Percentiles rank a stretch among this genome's conserved stretches.
phyloP scores from a whole-genome alignment of 805 yeast genomes.

The Starmera amethionina region DNA sequence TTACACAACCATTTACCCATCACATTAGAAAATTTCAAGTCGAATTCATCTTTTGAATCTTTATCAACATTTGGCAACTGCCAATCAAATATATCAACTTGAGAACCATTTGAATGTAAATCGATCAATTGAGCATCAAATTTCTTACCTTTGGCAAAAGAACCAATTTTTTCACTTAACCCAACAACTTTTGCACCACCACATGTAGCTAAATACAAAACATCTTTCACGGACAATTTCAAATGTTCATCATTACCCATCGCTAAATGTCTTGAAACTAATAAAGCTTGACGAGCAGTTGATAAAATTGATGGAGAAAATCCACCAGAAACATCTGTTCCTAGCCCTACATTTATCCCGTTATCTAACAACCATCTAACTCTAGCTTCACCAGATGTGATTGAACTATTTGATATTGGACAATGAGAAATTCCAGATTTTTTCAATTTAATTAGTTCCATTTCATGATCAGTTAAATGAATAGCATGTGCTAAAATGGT shows the following conservation, averaged over 20 bases:
- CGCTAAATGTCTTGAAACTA: constrained; percentile 63
- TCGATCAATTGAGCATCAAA: constrained; percentile 82
- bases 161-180: constrained; percentile 49
- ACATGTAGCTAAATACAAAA: constrained; percentile 68
- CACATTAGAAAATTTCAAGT: constrained; percentile 41
- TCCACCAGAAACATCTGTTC: constrained; percentile 77
- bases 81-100: constrained; percentile 70
- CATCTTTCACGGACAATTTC: constrained; percentile 59
- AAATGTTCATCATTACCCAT: constrained; percentile 39
- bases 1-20: constrained; percentile 85
- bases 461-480: constrained; percentile 60
- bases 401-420: constrained; percentile 82
- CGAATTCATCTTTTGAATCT: constrained; percentile 17
- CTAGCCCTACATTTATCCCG: constrained; percentile 69
- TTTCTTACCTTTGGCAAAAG: constrained; percentile 65
- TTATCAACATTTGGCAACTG: constrained; percentile 33
- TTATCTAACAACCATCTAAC: constrained; percentile 57
- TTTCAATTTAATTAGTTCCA: constrained; percentile 40
- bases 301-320: constrained; percentile 54
- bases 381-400: constrained; percentile 87
- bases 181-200: constrained; percentile 83
- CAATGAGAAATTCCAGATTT: constrained; percentile 81
- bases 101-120: constrained; percentile 40
- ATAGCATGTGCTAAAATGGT: constrained; percentile 89
- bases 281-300: constrained; percentile 58